Evolutionary conservation across 2,329 filamentous ascomycete genomes (phyloP).

Genomic region (Chaetomiaceae sp.): DNA sequence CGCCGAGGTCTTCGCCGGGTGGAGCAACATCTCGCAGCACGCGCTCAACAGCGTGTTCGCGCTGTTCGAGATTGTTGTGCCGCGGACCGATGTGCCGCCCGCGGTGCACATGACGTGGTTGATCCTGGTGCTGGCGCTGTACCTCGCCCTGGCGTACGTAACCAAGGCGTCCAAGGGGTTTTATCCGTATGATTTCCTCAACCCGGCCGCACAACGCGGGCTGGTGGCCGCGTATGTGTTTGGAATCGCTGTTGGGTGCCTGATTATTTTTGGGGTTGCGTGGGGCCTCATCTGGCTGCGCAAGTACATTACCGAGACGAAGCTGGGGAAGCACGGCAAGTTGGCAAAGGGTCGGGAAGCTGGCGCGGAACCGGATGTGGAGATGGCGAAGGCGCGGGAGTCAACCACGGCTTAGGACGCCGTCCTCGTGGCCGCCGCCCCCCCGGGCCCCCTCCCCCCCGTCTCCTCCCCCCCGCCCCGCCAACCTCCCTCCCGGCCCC

Average conservation of each 20-base stretch:
- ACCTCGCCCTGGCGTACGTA: slow-evolving; percentile 70
- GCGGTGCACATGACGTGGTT: slow-evolving; percentile 65
- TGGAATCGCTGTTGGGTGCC: slow-evolving; percentile 49
- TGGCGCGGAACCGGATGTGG: slow-evolving; percentile 7
- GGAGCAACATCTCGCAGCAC: slow-evolving; percentile 69
- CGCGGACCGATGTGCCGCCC: slow-evolving; percentile 58
- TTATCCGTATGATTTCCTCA: slow-evolving; percentile 76
- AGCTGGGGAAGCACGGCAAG: slow-evolving; percentile 41
- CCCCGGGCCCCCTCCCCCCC: no score
- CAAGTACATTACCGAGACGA: slow-evolving; percentile 45
- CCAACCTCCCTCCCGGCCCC: no score
- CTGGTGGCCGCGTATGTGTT: slow-evolving; percentile 62
- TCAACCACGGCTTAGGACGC: background rate
- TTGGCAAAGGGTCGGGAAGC: slow-evolving; percentile 15
- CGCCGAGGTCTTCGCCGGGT: slow-evolving; percentile 47
- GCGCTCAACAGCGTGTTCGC: slow-evolving; percentile 69
- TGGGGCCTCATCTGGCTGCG: slow-evolving; percentile 49
- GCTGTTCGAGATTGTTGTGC: slow-evolving; percentile 68
- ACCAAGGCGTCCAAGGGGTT: slow-evolving; percentile 65
- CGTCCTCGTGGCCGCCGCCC: no score
- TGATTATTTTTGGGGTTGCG: slow-evolving; percentile 50
- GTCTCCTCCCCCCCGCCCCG: no score
- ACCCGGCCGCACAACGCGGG: slow-evolving; percentile 49
- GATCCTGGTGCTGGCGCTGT: slow-evolving; percentile 65
- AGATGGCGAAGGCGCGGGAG: slow-evolving; percentile 13